These are phyloP conservation scores for Aspergillus hiratsukae DNA, from an alignment of 2,329 filamentous ascomycete genomes.

Conservation along the genomic window DNA sequence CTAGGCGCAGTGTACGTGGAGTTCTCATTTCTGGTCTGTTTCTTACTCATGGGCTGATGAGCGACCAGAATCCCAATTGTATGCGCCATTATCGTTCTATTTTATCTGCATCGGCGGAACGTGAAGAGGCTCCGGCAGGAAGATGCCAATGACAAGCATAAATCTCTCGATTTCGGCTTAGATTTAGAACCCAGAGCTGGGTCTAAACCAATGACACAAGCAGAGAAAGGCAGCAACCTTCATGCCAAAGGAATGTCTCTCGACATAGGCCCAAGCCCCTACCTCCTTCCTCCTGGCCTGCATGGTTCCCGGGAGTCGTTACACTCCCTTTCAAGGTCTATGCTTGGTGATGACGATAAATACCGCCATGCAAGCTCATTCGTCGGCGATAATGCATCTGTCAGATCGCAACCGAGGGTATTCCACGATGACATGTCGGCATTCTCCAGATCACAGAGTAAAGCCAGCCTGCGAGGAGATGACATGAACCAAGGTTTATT, in stretches of 20 bases:
- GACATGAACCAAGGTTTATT: conserved; percentile 51
- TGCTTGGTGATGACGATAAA: conserved; percentile 74
- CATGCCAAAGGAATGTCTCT: conserved; percentile 53
- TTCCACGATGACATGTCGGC: conserved; percentile 48
- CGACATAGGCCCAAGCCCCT: conserved; percentile 68
- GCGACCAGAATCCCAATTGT: conserved; percentile 67
- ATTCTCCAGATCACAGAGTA: conserved; percentile 48
- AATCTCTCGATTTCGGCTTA: conserved; percentile 87
- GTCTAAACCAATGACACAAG: conserved; percentile 53
- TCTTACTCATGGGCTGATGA: conserved; percentile 17
- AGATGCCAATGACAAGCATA: conserved; percentile 81
- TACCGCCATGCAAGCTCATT: conserved; percentile 65
- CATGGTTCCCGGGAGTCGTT: conserved; percentile 80
- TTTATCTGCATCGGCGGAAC: conserved; percentile 76
- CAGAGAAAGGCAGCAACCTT: conserved; percentile 38
- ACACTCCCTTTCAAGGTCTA: conserved; percentile 73
- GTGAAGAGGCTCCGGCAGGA: conserved; percentile 67
- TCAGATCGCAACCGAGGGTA: conserved; percentile 33
- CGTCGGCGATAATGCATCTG: conserved; percentile 40
- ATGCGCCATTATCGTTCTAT: conserved; percentile 60
- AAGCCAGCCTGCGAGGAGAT: conserved; percentile 37
- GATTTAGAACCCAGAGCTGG: conserved; percentile 45
- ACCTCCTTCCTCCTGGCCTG: conserved; percentile 80
- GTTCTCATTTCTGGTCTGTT: background rate
- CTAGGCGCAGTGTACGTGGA: conserved; percentile 65